Conservation (phyloP, 495 filamentous ascomycete species). For the Podospora appendiculata region DNA sequence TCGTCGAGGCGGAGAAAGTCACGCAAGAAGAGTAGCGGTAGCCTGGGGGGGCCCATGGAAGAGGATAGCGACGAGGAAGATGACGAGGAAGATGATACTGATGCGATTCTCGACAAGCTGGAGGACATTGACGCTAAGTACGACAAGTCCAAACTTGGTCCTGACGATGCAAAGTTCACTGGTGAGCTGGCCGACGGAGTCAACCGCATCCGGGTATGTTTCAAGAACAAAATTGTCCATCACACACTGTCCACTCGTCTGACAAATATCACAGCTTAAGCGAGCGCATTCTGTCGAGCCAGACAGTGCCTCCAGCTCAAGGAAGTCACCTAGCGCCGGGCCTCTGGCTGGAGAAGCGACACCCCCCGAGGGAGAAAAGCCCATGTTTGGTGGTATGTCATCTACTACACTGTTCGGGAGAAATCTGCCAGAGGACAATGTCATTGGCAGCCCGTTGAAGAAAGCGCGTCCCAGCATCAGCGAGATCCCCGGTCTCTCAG, state of each 20-base stretch:
- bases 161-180: constrained; percentile 73
- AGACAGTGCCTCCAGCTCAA: constrained; percentile 37
- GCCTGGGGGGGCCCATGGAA: constrained; percentile 31
- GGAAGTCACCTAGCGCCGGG: constrained; percentile 32
- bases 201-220: constrained; percentile 78
- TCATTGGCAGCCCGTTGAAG: constrained; percentile 75
- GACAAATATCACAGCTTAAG: constrained; percentile 64
- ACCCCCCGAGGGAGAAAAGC: constrained; percentile 15
- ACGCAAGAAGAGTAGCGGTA: constrained; percentile 48
- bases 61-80: constrained; percentile 61
- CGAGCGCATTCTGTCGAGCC: constrained; percentile 86
- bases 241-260: constrained; percentile 2
- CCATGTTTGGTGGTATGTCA: constrained; percentile 11
- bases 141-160: constrained; percentile 46
- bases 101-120: constrained; percentile 54
- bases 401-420: constrained; percentile 26
- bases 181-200: constrained; percentile 88
- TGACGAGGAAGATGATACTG: constrained; percentile 67
- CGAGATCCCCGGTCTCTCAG: constrained; percentile 28
- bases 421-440: constrained; percentile 29
- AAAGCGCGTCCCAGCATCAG: constrained; percentile 66
- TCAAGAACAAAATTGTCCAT: neutral
- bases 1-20: constrained; percentile 42
- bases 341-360: constrained; percentile 22
- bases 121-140: constrained; percentile 71